Conservation (phyloP, 2,329 filamentous ascomycete species). For the Aspergillus persii region DNA sequence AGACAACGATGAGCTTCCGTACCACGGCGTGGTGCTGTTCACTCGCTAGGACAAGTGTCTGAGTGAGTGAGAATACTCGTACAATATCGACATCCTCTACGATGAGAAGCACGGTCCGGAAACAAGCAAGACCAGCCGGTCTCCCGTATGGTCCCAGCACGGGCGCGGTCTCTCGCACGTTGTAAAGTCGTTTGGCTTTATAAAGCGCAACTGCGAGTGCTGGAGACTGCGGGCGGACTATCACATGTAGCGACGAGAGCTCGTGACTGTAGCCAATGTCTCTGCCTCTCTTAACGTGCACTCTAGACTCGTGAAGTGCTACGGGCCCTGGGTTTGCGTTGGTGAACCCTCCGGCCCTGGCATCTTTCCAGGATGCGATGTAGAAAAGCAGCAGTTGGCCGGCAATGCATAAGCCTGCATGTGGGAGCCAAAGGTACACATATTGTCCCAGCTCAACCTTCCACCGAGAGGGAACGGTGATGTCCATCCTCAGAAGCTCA, state of each 20-base stretch:
- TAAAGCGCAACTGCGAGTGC: neutral
- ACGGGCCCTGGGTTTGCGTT: neutral
- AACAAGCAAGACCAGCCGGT: constrained; percentile 3
- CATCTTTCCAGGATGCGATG: neutral
- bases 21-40: neutral
- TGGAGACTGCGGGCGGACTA: neutral
- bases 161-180: neutral
- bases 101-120: constrained; percentile 3
- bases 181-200: neutral
- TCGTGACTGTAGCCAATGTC: neutral
- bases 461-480: neutral
- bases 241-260: neutral
- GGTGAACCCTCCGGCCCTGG: neutral
- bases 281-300: neutral
- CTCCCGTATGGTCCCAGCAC: constrained; percentile 1
- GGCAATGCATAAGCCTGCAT: neutral
- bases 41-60: neutral
- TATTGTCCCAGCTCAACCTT: neutral
- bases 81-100: constrained; percentile 3
- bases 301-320: neutral
- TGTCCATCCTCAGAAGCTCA: neutral
- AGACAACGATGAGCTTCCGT: neutral
- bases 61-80: neutral
- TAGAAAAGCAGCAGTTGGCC: neutral
- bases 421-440: neutral